A percentile compares a stretch with the other conserved stretches of the same genome.
Conservation (phyloP, 805 yeast species). For the Candida dendrica region DNA sequence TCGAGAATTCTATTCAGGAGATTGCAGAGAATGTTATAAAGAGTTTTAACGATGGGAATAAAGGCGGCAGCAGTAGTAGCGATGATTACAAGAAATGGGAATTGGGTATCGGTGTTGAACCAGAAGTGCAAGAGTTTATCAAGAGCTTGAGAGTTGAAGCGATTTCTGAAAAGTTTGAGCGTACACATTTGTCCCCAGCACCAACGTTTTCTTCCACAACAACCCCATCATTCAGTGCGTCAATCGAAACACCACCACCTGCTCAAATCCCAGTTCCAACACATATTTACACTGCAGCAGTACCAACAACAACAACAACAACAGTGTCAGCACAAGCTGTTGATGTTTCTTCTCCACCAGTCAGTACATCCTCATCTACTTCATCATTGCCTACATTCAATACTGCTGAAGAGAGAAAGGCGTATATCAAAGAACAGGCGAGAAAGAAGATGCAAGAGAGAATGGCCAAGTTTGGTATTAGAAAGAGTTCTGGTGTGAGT, state of each 20-base stretch:
- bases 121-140: constrained; percentile 27
- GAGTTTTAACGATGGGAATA: constrained; percentile 14
- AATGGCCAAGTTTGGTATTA: constrained; percentile 52
- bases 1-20: constrained; percentile 63
- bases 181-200: not conserved
- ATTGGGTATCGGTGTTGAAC: constrained; percentile 68
- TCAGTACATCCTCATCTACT: constrained; percentile 4
- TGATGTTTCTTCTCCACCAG: constrained; percentile 1
- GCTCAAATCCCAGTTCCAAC: not conserved
- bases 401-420: constrained; percentile 62
- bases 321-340: constrained; percentile 3
- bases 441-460: constrained; percentile 75
- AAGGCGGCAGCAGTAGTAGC: constrained; percentile 14
- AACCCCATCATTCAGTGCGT: constrained; percentile 2
- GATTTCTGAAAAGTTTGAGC: constrained; percentile 13
- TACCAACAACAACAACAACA: constrained; percentile 3
- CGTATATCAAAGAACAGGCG: constrained; percentile 74
- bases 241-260: constrained; percentile 4
- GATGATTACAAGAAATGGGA: constrained; percentile 63
- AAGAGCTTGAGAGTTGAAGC: constrained; percentile 13
- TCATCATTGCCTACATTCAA: constrained; percentile 17
- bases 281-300: not conserved
- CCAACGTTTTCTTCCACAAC: not conserved
- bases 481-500: constrained; percentile 23
- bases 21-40: constrained; percentile 36